Evolutionary conservation across 805 yeast species (phyloP).

Genomic region (Isabelozyma gotoi): DNA sequence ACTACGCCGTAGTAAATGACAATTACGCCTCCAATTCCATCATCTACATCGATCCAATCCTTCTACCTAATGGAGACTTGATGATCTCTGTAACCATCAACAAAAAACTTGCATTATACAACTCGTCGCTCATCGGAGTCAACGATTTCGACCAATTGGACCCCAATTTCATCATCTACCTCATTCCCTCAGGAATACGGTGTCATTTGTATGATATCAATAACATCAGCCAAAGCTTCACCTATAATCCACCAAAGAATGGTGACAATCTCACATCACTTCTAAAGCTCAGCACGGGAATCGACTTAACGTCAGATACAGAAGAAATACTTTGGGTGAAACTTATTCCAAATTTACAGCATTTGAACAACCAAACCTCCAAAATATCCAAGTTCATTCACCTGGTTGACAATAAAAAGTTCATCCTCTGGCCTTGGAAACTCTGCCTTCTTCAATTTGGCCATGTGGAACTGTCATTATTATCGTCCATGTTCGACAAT

Average conservation of each 20-base stretch:
- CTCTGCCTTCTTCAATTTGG: conserved; percentile 61
- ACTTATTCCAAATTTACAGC: conserved; percentile 65
- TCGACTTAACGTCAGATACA: conserved; percentile 15
- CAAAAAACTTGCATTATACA: conserved; percentile 22
- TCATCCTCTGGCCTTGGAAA: conserved; percentile 70
- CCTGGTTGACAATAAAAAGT: conserved; percentile 52
- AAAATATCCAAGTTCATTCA: conserved; percentile 57
- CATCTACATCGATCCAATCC: conserved; percentile 36
- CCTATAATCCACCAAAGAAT: conserved; percentile 22
- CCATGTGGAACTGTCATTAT: conserved; percentile 23
- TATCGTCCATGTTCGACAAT: not conserved
- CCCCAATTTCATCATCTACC: conserved; percentile 32
- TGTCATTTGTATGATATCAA: conserved; percentile 38
- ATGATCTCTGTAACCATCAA: conserved; percentile 28
- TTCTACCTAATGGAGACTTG: conserved; percentile 39
- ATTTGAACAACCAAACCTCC: conserved; percentile 68
- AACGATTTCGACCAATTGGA: conserved; percentile 7
- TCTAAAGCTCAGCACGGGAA: conserved; percentile 35
- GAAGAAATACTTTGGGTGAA: conserved; percentile 56
- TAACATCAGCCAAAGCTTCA: conserved; percentile 20
- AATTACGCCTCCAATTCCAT: conserved; percentile 11
- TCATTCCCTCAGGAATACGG: conserved; percentile 43
- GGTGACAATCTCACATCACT: conserved; percentile 28
- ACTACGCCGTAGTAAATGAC: conserved; percentile 26
- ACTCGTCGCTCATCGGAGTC: conserved; percentile 17